These are phyloP conservation scores for Penium margaritaceum DNA, from an alignment of 139 green algal genomes.

Conservation along the genomic window DNA sequence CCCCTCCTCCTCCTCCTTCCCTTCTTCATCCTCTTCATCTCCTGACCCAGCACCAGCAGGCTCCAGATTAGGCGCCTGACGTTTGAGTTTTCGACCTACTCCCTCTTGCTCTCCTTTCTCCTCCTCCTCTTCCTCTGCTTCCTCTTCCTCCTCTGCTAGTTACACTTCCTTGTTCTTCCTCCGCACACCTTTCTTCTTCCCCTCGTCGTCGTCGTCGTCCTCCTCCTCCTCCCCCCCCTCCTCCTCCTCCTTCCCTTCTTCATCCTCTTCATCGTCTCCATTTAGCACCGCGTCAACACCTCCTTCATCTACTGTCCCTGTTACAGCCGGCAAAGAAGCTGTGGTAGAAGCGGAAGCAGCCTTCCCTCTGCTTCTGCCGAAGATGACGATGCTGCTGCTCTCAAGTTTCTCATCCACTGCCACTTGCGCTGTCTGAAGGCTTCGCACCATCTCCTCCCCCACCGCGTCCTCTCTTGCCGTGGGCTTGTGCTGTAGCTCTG, in stretches of 20 bases:
- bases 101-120: slow-evolving; percentile 10
- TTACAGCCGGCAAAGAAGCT: background rate
- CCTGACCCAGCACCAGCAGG: background rate
- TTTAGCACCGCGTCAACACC: no score
- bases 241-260: slow-evolving; percentile 21
- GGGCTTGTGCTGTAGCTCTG: background rate
- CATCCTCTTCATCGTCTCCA: no score
- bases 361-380: no score
- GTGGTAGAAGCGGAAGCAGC: background rate
- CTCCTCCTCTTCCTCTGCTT: slow-evolving; percentile 31
- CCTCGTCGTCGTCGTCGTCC: slow-evolving; percentile 32
- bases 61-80: background rate
- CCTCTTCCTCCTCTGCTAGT: slow-evolving; percentile 8
- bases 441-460: slow-evolving; percentile 64
- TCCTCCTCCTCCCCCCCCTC: slow-evolving; percentile 43
- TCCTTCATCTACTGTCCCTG: no score
- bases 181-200: slow-evolving; percentile 19
- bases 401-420: slow-evolving; percentile 77
- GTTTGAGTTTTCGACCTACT: slow-evolving; percentile 12
- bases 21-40: slow-evolving; percentile 7
- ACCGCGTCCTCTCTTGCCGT: slow-evolving; percentile 5
- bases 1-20: no score
- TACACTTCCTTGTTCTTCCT: slow-evolving; percentile 15
- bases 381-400: no score
- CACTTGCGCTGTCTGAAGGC: slow-evolving; percentile 62